Percentiles rank a stretch among this genome's conserved stretches.
Conservation (phyloP, 306 rosid species). For the Rosa chinensis region DNA sequence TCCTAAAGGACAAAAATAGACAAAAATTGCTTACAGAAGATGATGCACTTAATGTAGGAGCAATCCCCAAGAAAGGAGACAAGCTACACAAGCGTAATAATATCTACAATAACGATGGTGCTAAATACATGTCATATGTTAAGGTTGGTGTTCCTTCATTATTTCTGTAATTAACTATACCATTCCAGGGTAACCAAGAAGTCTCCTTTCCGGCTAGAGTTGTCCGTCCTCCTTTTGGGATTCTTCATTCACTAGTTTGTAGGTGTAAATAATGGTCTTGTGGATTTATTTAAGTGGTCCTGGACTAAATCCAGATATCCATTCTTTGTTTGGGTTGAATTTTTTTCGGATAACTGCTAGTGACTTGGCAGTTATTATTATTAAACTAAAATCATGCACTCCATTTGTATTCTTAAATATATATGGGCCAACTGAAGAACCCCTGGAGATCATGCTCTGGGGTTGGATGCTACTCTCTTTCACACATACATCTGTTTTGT, state of each 20-base stretch:
- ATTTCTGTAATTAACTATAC: constrained; percentile 3
- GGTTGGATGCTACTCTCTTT: not conserved
- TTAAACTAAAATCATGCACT: not conserved
- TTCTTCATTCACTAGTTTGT: constrained; percentile 5
- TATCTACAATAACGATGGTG: constrained; percentile 56
- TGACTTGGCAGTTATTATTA: not conserved
- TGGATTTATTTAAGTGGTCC: not conserved
- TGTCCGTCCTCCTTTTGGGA: constrained; percentile 1
- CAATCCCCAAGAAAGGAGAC: constrained; percentile 54
- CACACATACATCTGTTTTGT: not conserved
- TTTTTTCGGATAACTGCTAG: not conserved
- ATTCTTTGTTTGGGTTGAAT: not conserved
- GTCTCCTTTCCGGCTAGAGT: constrained; percentile 17
- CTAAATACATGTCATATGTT: constrained; percentile 90
- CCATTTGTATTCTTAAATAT: not conserved
- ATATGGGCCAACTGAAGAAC: not conserved
- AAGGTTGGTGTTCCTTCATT: constrained; percentile 58
- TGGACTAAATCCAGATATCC: not conserved
- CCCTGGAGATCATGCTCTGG: not conserved
- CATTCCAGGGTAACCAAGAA: constrained; percentile 11
- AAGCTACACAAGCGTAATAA: constrained; percentile 45
- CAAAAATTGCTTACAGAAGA: constrained; percentile 44
- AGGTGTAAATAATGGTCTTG: not conserved
- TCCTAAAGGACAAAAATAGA: constrained; percentile 46
- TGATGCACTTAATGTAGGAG: constrained; percentile 41